These are phyloP conservation scores for Cordyceps cicadae DNA, from an alignment of 2,329 filamentous ascomycete species.

Conservation along the genomic window DNA sequence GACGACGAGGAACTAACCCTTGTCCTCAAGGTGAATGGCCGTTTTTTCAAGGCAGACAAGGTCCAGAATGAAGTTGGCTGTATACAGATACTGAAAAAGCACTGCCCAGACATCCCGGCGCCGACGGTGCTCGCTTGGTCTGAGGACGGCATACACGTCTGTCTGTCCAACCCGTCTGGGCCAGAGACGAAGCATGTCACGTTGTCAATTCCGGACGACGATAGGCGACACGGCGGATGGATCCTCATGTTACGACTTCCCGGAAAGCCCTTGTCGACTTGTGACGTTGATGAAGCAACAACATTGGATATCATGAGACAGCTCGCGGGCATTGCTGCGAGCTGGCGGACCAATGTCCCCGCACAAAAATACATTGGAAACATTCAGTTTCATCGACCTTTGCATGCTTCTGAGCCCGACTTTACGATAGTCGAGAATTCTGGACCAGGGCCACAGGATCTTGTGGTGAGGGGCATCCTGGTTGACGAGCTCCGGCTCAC, in stretches of 20 bases:
- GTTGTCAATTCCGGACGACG: background rate
- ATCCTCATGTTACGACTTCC: conserved; percentile 16
- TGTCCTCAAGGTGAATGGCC: conserved; percentile 18
- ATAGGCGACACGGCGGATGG: conserved; percentile 14
- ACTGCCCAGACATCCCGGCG: conserved; percentile 16
- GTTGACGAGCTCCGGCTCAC: conserved; percentile 11
- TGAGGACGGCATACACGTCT: conserved; percentile 12
- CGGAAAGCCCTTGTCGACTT: conserved; percentile 11
- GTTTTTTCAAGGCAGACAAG: conserved; percentile 17
- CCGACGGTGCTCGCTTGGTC: conserved; percentile 18
- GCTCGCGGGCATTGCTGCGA: conserved; percentile 14
- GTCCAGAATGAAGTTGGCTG: conserved; percentile 19
- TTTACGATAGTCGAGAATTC: background rate
- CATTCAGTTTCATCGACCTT: background rate
- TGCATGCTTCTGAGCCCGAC: background rate
- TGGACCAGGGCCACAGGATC: background rate
- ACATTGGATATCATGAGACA: conserved; percentile 13
- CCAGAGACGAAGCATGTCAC: background rate
- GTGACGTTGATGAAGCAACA: conserved; percentile 10
- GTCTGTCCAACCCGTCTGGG: background rate
- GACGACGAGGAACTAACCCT: conserved; percentile 2
- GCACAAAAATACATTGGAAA: conserved; percentile 14
- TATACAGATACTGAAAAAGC: conserved; percentile 13
- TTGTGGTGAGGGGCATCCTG: conserved; percentile 8
- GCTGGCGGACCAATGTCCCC: conserved; percentile 16